Evolutionary conservation across 176 grass and related monocot species (phyloP).

Genomic region (Oryza nivara): DNA sequence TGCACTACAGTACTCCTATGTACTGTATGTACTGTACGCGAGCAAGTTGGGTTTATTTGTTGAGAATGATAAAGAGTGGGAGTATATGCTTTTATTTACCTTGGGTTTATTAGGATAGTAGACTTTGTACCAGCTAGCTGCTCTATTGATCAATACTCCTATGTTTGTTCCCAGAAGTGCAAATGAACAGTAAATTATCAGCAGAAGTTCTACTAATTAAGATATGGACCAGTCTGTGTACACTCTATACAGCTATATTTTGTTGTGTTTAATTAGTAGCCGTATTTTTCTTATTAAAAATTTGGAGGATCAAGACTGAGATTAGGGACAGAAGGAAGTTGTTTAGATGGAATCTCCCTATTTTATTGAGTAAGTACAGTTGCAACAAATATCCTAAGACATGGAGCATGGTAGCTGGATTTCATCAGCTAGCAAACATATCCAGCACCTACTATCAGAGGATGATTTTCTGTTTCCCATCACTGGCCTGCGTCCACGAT

Average conservation of each 20-base stretch:
- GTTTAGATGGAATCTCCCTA: neutral
- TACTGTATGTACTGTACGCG: neutral
- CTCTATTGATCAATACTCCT: neutral
- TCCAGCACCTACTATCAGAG: neutral
- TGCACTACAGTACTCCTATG: neutral
- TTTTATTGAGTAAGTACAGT: neutral
- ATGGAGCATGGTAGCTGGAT: neutral
- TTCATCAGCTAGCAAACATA: neutral
- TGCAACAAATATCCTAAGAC: neutral
- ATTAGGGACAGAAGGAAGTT: neutral
- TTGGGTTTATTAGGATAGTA: neutral
- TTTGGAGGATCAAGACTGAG: neutral
- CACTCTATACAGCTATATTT: neutral
- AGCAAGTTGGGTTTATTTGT: no score
- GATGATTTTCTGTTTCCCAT: constrained; percentile 10
- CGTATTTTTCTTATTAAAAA: neutral
- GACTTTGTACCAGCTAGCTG: constrained; percentile 10
- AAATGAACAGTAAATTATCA: neutral
- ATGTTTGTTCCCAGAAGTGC: neutral
- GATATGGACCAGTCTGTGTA: neutral
- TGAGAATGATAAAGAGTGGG: no score
- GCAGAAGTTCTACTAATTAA: neutral
- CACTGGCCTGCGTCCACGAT: neutral
- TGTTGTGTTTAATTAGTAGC: neutral
- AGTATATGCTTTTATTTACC: constrained; percentile 7